Percentiles rank a stretch among this genome's conserved stretches.
Conservation (phyloP, 768 basidiomycete species). For the Kwoniella heveanensis region DNA sequence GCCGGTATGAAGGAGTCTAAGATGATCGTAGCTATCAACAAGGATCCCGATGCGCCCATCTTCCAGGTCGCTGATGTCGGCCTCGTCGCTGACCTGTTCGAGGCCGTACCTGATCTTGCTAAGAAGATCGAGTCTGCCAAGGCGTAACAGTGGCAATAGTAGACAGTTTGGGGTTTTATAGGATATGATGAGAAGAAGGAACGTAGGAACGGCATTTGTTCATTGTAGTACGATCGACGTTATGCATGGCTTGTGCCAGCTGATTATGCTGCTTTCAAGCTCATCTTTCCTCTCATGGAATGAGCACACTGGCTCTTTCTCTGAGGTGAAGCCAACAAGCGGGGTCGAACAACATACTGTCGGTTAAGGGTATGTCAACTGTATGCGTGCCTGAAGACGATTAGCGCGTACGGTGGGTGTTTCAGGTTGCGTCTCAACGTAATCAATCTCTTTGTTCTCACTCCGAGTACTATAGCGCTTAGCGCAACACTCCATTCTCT, state of each 20-base stretch:
- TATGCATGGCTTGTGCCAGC: background rate
- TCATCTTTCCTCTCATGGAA: too few species aligned
- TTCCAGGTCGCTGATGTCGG: constrained; percentile 98
- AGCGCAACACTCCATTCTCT: background rate
- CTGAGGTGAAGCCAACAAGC: too few species aligned
- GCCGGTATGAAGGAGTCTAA: constrained; percentile 99
- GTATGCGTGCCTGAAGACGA: background rate
- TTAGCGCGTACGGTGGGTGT: background rate
- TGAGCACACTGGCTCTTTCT: too few species aligned
- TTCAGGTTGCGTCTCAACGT: constrained; percentile 1
- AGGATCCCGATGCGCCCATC: constrained; percentile 98
- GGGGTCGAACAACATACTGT: too few species aligned
- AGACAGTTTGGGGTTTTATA: background rate
- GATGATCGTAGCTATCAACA: constrained; percentile 96
- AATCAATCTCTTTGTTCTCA: background rate
- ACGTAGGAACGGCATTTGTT: too few species aligned
- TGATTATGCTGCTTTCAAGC: too few species aligned
- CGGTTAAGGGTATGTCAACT: background rate
- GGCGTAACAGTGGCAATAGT: constrained; percentile 20
- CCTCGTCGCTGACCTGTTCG: constrained; percentile 88
- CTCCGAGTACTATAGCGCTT: background rate
- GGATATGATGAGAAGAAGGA: background rate
- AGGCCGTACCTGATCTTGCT: constrained; percentile 85
- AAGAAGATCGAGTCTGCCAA: constrained; percentile 72
- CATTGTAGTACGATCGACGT: background rate